Base-by-base conservation (phyloP, 805 yeast species). In the Teunomyces stri region DNA sequence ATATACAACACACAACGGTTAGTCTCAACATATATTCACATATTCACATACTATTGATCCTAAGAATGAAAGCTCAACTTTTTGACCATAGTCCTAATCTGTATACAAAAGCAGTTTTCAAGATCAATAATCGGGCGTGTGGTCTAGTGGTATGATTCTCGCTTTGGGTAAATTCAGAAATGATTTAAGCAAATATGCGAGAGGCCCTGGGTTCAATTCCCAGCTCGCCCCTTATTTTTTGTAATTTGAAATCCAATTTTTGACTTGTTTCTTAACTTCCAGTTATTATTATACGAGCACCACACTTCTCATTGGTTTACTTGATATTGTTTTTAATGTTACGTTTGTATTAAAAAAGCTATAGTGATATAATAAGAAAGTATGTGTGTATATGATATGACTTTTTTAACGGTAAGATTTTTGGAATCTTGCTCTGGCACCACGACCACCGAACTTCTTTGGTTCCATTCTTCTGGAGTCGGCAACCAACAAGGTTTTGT, bases 371-470 rank as follows among this genome's bases (percentile, higher is more conserved):
- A 27, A 25, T 31, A 45, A 43, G 40, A 31, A 38, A 35, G 39
- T 41, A 50, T 46, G 52, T 51, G 53, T 50, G 52, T 49, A 47
- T 51, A 51, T 50, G 53, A 51, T 48, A 48, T 43, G 50, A 51
- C 52, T 48, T 51, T 45, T 51, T 49, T 92, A 94, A 91, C 99
- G 99, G 94, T 94, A 94, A 77, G 99, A 94, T 80, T 94, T 94
- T 86, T 94, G 99, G 97, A 89, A 92, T 84, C 98, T 92, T 75
- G 99, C 94, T 84, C 99, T 94, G 82, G 99, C 99, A 89, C 99
- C 99, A 80, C 96, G 96, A 85, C 99, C 99, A 85, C 99, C 99
- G 84, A 94, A 94, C 85, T 94, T 94, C 97, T 94, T 94, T 86
- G 99, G 99, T 85, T 94, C 99, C 87, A 91, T 86, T 87, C 96